Percentiles rank a stretch among this genome's conserved stretches.
Evolutionary conservation across 2,329 filamentous ascomycete species (phyloP).

Genomic region (Cytospora schulzeri): DNA sequence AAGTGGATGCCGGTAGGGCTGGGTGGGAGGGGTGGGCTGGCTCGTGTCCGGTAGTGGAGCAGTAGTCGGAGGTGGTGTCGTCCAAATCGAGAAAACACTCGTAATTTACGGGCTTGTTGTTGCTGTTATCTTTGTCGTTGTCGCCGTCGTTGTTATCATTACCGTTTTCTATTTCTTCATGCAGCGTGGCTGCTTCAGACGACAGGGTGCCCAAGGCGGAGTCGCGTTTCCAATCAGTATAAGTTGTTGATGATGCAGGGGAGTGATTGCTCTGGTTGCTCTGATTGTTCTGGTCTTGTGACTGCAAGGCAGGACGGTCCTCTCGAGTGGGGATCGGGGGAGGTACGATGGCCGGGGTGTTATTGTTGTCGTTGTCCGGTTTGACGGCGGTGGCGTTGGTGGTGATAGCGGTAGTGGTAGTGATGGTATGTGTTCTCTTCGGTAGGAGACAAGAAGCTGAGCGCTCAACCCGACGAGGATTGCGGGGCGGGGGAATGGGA

Average conservation of each 20-base stretch:
- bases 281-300: slow-evolving; percentile 6
- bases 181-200: slow-evolving; percentile 38
- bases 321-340: slow-evolving; percentile 48
- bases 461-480: slow-evolving; percentile 40
- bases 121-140: slow-evolving; percentile 26
- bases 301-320: slow-evolving; percentile 6
- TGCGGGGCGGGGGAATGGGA: slow-evolving; percentile 49
- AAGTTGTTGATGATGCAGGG: slow-evolving; percentile 30
- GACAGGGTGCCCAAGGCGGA: slow-evolving; percentile 54
- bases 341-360: slow-evolving; percentile 38
- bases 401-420: slow-evolving; percentile 34
- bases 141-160: slow-evolving; percentile 28
- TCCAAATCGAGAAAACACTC: slow-evolving; percentile 8
- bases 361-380: slow-evolving; percentile 22
- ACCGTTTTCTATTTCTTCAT: slow-evolving; percentile 29
- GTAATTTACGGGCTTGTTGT: not conserved
- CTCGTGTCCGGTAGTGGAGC: slow-evolving; percentile 15
- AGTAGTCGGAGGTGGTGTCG: slow-evolving; percentile 11
- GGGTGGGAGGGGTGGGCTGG: slow-evolving; percentile 10
- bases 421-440: slow-evolving; percentile 20
- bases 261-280: slow-evolving; percentile 30
- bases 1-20: slow-evolving; percentile 19
- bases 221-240: slow-evolving; percentile 55
- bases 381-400: slow-evolving; percentile 27
- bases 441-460: slow-evolving; percentile 25